Evolutionary conservation across 345 rosid species (phyloP).

Genomic region (Linum tenue): DNA sequence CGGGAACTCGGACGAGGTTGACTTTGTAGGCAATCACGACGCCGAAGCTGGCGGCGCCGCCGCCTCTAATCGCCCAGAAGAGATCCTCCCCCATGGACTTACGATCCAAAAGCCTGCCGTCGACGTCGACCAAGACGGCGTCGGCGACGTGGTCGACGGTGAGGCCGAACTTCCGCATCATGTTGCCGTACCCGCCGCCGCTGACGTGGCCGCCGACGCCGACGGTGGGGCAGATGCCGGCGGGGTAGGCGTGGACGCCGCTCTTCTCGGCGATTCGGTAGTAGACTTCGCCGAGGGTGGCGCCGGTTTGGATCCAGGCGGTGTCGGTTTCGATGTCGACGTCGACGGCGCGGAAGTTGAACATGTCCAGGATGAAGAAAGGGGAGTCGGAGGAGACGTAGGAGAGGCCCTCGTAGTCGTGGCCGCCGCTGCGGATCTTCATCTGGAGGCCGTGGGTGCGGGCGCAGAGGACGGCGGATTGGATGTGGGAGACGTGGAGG

Average conservation of each 20-base stretch:
- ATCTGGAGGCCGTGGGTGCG: neutral
- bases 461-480: slow-evolving; percentile 4
- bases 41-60: slow-evolving; percentile 5
- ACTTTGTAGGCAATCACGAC: slow-evolving; percentile 7
- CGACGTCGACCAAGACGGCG: neutral
- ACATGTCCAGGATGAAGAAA: slow-evolving; percentile 7
- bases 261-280: slow-evolving; percentile 4
- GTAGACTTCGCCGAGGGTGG: slow-evolving; percentile 7
- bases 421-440: slow-evolving; percentile 11
- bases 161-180: slow-evolving; percentile 4
- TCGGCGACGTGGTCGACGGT: slow-evolving; percentile 1
- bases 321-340: neutral
- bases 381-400: neutral
- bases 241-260: neutral
- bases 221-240: slow-evolving; percentile 7
- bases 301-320: slow-evolving; percentile 7
- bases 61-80: slow-evolving; percentile 6
- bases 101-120: neutral
- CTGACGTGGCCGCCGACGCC: slow-evolving; percentile 9
- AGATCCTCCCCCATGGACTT: slow-evolving; percentile 4
- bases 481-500: slow-evolving; percentile 5
- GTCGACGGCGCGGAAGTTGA: neutral
- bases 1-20: slow-evolving; percentile 1
- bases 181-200: slow-evolving; percentile 3
- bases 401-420: slow-evolving; percentile 6